These are phyloP conservation scores for Moniliophthora roreri DNA, from an alignment of 1,284 basidiomycete species.

Conservation along the genomic window DNA sequence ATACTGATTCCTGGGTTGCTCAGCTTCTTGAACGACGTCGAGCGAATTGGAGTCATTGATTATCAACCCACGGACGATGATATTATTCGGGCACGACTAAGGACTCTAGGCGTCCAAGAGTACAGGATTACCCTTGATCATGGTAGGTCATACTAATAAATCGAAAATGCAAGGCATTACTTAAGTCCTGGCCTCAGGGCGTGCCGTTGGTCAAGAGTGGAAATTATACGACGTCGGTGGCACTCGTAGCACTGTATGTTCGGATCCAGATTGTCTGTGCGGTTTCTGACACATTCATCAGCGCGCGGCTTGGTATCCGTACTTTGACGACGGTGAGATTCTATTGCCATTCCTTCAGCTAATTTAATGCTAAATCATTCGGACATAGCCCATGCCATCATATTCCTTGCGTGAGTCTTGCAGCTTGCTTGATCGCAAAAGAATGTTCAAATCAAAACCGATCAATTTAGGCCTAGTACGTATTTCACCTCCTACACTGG, in stretches of 20 bases:
- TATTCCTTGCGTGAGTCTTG: slow-evolving; percentile 60
- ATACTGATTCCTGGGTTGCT: slow-evolving; percentile 2
- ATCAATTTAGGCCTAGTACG: slow-evolving; percentile 30
- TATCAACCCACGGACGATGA: slow-evolving; percentile 74
- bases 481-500: slow-evolving; percentile 10
- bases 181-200: slow-evolving; percentile 29
- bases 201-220: slow-evolving; percentile 57
- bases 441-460: slow-evolving; percentile 4
- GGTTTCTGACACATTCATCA: slow-evolving; percentile 23
- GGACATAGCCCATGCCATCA: slow-evolving; percentile 57
- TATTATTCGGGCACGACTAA: slow-evolving; percentile 67
- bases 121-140: slow-evolving; percentile 66
- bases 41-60: slow-evolving; percentile 55
- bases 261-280: slow-evolving; percentile 4
- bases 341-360: slow-evolving; percentile 4
- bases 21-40: slow-evolving; percentile 62
- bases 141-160: slow-evolving; percentile 41
- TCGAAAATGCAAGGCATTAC: neutral
- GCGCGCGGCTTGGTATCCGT: slow-evolving; percentile 72
- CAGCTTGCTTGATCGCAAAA: slow-evolving; percentile 4
- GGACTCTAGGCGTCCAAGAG: slow-evolving; percentile 75
- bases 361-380: slow-evolving; percentile 11
- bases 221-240: slow-evolving; percentile 75
- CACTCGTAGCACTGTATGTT: slow-evolving; percentile 60
- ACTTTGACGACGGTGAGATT: slow-evolving; percentile 59